Conservation (phyloP, 352 stramenopile genomes). For the Globisporangium acanthophoron region DNA sequence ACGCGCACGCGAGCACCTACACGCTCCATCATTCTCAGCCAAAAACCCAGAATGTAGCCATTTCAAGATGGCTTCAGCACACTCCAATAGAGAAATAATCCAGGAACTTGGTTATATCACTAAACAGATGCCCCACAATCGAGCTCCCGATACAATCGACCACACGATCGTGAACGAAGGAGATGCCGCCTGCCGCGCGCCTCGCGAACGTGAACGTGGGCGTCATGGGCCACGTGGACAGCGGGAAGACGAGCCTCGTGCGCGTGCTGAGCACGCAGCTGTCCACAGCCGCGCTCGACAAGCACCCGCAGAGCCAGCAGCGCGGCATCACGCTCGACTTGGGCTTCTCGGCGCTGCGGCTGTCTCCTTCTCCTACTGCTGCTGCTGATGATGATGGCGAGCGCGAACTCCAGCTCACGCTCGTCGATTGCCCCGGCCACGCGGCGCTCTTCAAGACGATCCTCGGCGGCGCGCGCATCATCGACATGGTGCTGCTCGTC, state of each 20-base stretch:
- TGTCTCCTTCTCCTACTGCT: conserved; percentile 23
- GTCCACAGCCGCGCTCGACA: conserved; percentile 97
- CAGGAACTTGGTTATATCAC: neutral
- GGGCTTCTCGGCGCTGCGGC: conserved; percentile 95
- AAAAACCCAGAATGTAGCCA: neutral
- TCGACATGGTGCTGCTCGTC: conserved; percentile 97
- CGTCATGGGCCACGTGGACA: conserved; percentile 98
- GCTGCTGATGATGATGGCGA: conserved; percentile 1
- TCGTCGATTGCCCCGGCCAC: conserved; percentile 96
- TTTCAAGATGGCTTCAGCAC: neutral
- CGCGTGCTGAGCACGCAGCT: conserved; percentile 95
- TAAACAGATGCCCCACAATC: too few relatives aligned
- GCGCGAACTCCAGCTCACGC: conserved; percentile 89
- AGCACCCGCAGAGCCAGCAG: conserved; percentile 94
- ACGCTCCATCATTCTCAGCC: neutral
- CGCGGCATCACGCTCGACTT: conserved; percentile 98
- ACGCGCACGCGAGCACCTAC: conserved; percentile 53
- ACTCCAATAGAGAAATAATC: neutral
- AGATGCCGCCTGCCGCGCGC: neutral
- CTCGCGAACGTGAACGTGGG: conserved; percentile 96
- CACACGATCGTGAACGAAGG: too few relatives aligned
- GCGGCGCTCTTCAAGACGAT: conserved; percentile 99
- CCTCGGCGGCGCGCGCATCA: conserved; percentile 98
- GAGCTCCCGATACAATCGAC: too few relatives aligned
- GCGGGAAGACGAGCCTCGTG: conserved; percentile 96